A percentile compares a stretch with the other conserved stretches of the same genome.
Evolutionary conservation across 768 basidiomycete genomes (phyloP).

Genomic region (Xerocomellus intermedius): DNA sequence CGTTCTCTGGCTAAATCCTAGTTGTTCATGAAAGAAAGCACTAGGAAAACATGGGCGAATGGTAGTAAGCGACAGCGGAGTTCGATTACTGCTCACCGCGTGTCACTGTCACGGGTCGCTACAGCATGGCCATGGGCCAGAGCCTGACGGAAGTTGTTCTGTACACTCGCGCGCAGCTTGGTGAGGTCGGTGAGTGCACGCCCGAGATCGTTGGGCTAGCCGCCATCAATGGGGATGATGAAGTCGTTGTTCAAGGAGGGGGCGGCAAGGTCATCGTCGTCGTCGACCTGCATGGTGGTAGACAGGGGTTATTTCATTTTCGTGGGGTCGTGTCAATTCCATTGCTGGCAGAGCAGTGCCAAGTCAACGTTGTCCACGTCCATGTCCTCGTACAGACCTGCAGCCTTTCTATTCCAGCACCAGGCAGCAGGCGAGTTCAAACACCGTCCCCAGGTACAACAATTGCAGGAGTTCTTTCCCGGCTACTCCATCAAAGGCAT

Average conservation of each 20-base stretch:
- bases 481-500: constrained; percentile 70
- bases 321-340: constrained; percentile 2
- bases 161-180: constrained; percentile 65
- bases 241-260: constrained; percentile 31
- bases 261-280: constrained; percentile 30
- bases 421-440: constrained; percentile 32
- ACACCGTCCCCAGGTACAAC: constrained; percentile 52
- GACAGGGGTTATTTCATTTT: constrained; percentile 8
- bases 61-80: too few species aligned
- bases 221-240: constrained; percentile 17
- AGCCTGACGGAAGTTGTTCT: constrained; percentile 76
- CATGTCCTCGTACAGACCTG: constrained; percentile 32
- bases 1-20: too few species aligned
- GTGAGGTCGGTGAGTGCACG: constrained; percentile 69
- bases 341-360: too few species aligned
- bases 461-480: constrained; percentile 74
- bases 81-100: too few species aligned
- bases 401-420: constrained; percentile 26
- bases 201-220: constrained; percentile 53
- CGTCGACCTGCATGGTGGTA: constrained; percentile 18
- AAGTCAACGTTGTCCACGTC: not conserved
- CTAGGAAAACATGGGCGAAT: too few species aligned
- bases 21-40: too few species aligned
- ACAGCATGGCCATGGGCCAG: too few species aligned
- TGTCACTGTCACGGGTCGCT: too few species aligned